phyloP scores from a whole-genome alignment of 2,329 filamentous ascomycete species.

The Aspergillus tubingensis region DNA sequence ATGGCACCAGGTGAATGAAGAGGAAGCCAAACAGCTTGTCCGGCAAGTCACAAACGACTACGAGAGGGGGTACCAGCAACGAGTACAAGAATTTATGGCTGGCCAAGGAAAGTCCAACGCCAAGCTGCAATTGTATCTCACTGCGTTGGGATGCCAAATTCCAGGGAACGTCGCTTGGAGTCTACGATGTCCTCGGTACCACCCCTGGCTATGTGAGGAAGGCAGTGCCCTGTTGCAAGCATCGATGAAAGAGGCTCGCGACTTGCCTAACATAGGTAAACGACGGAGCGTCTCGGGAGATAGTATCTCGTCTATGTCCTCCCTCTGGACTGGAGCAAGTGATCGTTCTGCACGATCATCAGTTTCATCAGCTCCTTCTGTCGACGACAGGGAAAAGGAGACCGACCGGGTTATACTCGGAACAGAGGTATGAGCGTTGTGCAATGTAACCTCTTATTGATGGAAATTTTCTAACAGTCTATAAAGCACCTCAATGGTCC shows the following conservation, averaged over 20 bases:
- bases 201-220: conserved; percentile 12
- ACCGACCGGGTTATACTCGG: not conserved
- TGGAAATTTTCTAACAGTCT: not conserved
- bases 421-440: not conserved
- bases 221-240: conserved; percentile 1
- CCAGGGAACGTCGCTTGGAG: conserved; percentile 22
- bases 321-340: not conserved
- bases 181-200: conserved; percentile 21
- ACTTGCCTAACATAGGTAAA: not conserved
- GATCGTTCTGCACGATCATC: not conserved
- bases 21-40: conserved; percentile 13
- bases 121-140: conserved; percentile 13
- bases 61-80: conserved; percentile 12
- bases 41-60: conserved; percentile 13
- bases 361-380: not conserved
- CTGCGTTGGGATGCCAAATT: conserved; percentile 17
- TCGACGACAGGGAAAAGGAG: not conserved
- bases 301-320: conserved; percentile 2
- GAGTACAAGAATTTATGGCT: conserved; percentile 3
- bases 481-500: conserved; percentile 7
- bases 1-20: conserved; percentile 15
- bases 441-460: not conserved
- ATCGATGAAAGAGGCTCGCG: not conserved
- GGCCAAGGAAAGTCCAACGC: not conserved
- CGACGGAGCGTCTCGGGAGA: not conserved